Base-by-base conservation (phyloP, 257 asterid genomes). In the Ophiorrhiza pumila region DNA sequence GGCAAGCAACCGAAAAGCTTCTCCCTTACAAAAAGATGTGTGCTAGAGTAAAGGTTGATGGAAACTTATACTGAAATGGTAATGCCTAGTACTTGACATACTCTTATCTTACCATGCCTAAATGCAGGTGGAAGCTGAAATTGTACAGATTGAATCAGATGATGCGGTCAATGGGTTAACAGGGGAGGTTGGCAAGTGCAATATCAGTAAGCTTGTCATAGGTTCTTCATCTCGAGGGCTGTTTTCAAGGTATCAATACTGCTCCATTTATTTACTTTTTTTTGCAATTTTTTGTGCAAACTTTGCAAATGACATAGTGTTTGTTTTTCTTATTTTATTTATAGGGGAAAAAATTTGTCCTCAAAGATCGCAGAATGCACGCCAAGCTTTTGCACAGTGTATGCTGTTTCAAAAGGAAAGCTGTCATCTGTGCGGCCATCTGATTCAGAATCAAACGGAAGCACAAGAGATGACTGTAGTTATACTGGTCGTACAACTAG, bases 401-500 rank as follows among this genome's bases (percentile, higher is more conserved):
- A 89, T 78, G 96, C 85, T 47, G 85, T 93, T 78, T 85, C 96
- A 46, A 91, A 88, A 80, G 97, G 97, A 68, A 87, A 89, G 78
- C 69, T 90, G 68, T 82, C 86, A 29, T 85, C 96, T 14, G n/a
- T 87, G 32, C 86, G 93, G 65, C 86, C 96, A 25, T 86, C 98
- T 45, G 84, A 84, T 81, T 83, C 91, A 45, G 93, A 78, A 70
- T 83, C 82, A 67, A 80, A 71, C 37, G 76, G 74, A 79, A 81
- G 88, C 88, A 64, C 59, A 71, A 69, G 76, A 76, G 91, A 85
- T 74, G 85, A 82, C 64, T 61, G 72, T 62, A 88, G 91, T 56
- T 89, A 88, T 25, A 68, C 81, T 20, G 87, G 90, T 67, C 75
- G 66, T 80, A 81, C 91, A 61, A 50, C 78, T 63, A 85, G 79